Evolutionary conservation across 805 yeast species (phyloP).

Genomic region (Pichia californica): DNA sequence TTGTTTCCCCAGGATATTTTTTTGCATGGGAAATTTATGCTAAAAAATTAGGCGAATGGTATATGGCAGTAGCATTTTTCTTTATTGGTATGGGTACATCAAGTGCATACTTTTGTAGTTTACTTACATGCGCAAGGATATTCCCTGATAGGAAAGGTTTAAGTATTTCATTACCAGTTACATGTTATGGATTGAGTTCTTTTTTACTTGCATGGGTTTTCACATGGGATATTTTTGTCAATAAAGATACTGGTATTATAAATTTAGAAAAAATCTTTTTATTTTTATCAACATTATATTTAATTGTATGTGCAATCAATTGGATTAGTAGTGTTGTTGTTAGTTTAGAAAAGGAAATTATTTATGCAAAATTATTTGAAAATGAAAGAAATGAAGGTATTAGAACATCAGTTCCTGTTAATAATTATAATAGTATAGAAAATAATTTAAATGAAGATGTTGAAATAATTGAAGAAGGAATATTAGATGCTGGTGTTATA

Average conservation of each 20-base stretch:
- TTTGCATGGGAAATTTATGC: conserved; percentile 35
- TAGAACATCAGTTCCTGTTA: neutral
- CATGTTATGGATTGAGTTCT: conserved; percentile 80
- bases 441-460: conserved; percentile 1
- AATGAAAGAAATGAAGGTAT: conserved; percentile 8
- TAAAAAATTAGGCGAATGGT: conserved; percentile 24
- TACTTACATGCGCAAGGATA: conserved; percentile 80
- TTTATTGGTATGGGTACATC: conserved; percentile 69
- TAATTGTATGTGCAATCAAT: conserved; percentile 50
- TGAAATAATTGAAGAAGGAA: conserved; percentile 5
- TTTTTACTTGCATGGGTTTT: conserved; percentile 60
- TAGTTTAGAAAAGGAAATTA: conserved; percentile 45
- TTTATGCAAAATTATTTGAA: conserved; percentile 28
- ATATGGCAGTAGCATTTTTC: conserved; percentile 45
- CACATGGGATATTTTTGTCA: conserved; percentile 36
- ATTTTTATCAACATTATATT: conserved; percentile 46
- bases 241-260: conserved; percentile 24
- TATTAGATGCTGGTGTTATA: conserved; percentile 6
- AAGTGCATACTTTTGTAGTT: conserved; percentile 60
- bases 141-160: conserved; percentile 70
- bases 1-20: conserved; percentile 65
- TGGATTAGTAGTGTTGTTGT: conserved; percentile 63
- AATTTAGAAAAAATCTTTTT: conserved; percentile 48
- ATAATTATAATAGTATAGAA: neutral
- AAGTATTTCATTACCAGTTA: conserved; percentile 82